A percentile compares a stretch with the other conserved stretches of the same genome.
These are phyloP conservation scores for Jaltomata sinuosa DNA, from an alignment of 257 asterid genomes.

Conservation along the genomic window DNA sequence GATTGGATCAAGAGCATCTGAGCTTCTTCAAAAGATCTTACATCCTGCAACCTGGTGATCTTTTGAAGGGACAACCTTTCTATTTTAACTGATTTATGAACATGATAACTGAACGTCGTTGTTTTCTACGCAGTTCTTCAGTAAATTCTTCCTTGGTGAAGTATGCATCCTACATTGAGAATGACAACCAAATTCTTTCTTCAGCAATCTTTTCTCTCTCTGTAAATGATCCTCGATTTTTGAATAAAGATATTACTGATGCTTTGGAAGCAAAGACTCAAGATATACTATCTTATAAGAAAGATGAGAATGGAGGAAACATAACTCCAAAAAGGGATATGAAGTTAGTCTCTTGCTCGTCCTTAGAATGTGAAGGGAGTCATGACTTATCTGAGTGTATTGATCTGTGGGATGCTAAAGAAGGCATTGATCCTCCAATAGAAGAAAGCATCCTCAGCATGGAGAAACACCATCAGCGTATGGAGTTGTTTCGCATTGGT, in stretches of 20 bases:
- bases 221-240: slow-evolving; percentile 64
- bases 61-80: neutral
- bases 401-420: slow-evolving; percentile 59
- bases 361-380: slow-evolving; percentile 22
- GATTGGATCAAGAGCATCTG: slow-evolving; percentile 45
- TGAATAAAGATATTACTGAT: slow-evolving; percentile 10
- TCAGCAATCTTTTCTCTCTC: slow-evolving; percentile 42
- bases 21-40: slow-evolving; percentile 62
- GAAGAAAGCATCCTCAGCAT: slow-evolving; percentile 58
- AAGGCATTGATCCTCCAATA: slow-evolving; percentile 52
- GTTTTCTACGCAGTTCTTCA: slow-evolving; percentile 25
- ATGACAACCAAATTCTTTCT: slow-evolving; percentile 24
- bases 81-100: neutral
- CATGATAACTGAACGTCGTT: slow-evolving; percentile 4
- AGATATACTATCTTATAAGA: slow-evolving; percentile 13
- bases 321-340: neutral
- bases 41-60: slow-evolving; percentile 52
- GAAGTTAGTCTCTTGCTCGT: slow-evolving; percentile 9
- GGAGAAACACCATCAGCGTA: slow-evolving; percentile 47
- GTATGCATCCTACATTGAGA: slow-evolving; percentile 20
- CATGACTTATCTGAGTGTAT: slow-evolving; percentile 4
- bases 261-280: slow-evolving; percentile 22
- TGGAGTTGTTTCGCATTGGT: slow-evolving; percentile 39
- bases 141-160: slow-evolving; percentile 24
- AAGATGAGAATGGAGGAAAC: slow-evolving; percentile 17